A percentile compares a stretch with the other conserved stretches of the same genome.
These are phyloP conservation scores for Zygosaccharomyces gambellarensis DNA, from an alignment of 805 yeast species.

Conservation along the genomic window DNA sequence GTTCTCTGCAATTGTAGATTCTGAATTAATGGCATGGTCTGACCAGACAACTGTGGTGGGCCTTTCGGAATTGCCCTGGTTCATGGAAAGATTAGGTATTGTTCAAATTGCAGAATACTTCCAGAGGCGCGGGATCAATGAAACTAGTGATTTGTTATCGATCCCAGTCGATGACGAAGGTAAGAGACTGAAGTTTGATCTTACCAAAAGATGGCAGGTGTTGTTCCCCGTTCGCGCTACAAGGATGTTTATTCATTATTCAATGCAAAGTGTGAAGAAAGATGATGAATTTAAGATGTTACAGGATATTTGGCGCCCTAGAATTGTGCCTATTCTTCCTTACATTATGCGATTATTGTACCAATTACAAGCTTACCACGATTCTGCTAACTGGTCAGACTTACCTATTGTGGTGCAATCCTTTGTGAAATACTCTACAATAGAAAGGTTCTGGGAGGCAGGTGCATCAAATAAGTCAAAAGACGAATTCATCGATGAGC, in stretches of 20 bases:
- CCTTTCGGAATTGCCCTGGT: conserved; percentile 86
- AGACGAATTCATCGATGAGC: conserved; percentile 91
- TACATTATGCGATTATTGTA: conserved; percentile 80
- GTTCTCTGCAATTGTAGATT: conserved; percentile 86
- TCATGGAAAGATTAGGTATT: conserved; percentile 95
- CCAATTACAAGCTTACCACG: conserved; percentile 91
- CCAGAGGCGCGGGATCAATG: conserved; percentile 72
- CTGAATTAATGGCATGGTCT: conserved; percentile 89
- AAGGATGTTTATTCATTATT: conserved; percentile 88
- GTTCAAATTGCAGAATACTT: conserved; percentile 91
- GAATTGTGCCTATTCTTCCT: conserved; percentile 87
- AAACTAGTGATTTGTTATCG: conserved; percentile 65
- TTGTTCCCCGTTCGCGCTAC: conserved; percentile 95
- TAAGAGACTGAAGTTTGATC: conserved; percentile 60
- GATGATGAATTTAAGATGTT: conserved; percentile 64
- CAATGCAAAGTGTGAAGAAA: conserved; percentile 84
- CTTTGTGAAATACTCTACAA: conserved; percentile 82
- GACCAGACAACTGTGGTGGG: conserved; percentile 89
- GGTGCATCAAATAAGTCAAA: conserved; percentile 93
- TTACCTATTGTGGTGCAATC: conserved; percentile 86
- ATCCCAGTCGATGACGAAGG: conserved; percentile 92
- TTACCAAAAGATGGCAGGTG: conserved; percentile 89
- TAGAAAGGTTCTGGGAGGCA: conserved; percentile 97
- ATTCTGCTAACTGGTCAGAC: conserved; percentile 85
- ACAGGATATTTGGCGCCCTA: conserved; percentile 82